Evolutionary conservation across 805 yeast species (phyloP), one percentile per base, ranked within the genome.

Genomic region (Schwanniomyces vanrijiae): DNA sequence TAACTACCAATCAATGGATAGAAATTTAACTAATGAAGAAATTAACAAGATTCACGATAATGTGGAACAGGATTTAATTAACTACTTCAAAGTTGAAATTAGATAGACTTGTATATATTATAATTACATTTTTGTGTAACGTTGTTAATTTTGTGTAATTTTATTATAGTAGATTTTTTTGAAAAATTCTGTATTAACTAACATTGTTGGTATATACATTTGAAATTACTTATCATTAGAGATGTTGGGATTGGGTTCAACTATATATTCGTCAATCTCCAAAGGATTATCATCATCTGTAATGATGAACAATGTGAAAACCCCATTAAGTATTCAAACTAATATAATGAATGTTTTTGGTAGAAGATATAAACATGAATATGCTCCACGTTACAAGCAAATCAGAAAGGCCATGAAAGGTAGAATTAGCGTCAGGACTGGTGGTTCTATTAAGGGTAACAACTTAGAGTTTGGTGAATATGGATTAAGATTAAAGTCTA

Each of bases 1-100:
- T 49, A 86, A 86, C 61, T 94, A 90, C 69, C 98, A 94, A 69
- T 87, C 96, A 1, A 91, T 94, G 97, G 97, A 92, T 58, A 81
- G 97, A 58, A 86, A 87, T 48, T 73, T 94, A 55, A 89, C 96
- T 21, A 90, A 87, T 61, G 85, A 80, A 1, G 98, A 94, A 64
- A 78, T 94, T 45, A 92, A 92, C 60, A 73, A 59, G 1, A 69
- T 90, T 41, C 96, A 94, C 61, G 78, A 78, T 1, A 63, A 70
- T 34, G 88, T 92, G 21, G 82, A 88, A 51, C 55, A 63, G 0
- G 78, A 77, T n/a, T 73, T 94, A 54, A 70, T 67, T 16, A 61
- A 71, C 5, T 69, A 62, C 39, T 85, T 76, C 57, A 70, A 73
- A 2, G 83, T 90, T 7, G 83, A 81, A 53, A 65, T 90, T 49